A percentile compares a stretch with the other conserved stretches of the same genome.
Evolutionary conservation across 2,329 filamentous ascomycete species (phyloP).

Genomic region (Alternaria metachromatica): DNA sequence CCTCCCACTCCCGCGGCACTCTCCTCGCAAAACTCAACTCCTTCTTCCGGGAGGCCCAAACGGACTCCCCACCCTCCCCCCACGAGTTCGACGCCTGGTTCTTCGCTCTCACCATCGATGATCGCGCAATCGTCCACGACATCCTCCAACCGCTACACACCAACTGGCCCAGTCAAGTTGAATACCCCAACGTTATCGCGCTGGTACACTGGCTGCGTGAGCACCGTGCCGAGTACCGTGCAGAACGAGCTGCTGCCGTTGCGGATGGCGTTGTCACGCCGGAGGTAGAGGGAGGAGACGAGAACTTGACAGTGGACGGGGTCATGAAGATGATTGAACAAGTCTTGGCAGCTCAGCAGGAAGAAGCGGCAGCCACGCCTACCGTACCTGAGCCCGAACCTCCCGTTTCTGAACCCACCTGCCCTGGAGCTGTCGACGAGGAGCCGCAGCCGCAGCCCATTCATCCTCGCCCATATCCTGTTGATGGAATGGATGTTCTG

Average conservation of each 20-base stretch:
- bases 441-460: not conserved
- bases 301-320: too few species aligned
- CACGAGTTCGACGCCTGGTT: not conserved
- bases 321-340: not conserved
- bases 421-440: not conserved
- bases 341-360: not conserved
- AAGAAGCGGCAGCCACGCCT: not conserved
- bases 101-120: not conserved
- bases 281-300: not conserved
- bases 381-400: not conserved
- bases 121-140: not conserved
- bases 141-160: not conserved
- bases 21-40: not conserved
- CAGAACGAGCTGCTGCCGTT: not conserved
- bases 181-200: not conserved
- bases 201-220: not conserved
- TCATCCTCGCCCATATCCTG: not conserved
- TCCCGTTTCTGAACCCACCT: not conserved
- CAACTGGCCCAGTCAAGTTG: not conserved
- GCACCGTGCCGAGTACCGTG: not conserved
- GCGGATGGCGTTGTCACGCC: rapidly evolving
- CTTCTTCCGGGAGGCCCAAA: not conserved
- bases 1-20: not conserved
- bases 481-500: not conserved
- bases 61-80: rapidly evolving